A percentile compares a stretch with the other conserved stretches of the same genome.
Evolutionary conservation across 2,329 filamentous ascomycete genomes (phyloP).

Genomic region (Fusarium brevicatenulatum): DNA sequence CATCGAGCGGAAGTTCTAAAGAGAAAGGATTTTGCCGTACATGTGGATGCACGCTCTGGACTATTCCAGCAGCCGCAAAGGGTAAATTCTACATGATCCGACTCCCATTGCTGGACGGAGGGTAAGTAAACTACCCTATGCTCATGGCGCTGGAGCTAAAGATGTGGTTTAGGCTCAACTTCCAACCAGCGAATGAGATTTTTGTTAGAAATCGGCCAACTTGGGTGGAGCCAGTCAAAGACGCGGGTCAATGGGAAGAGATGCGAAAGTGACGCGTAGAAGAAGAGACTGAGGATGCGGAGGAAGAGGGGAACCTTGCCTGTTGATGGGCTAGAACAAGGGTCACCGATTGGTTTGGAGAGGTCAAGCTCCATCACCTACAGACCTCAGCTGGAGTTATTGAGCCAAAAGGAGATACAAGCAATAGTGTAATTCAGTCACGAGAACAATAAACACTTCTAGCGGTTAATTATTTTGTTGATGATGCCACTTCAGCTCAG

Average conservation of each 20-base stretch:
- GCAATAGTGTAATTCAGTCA: background rate
- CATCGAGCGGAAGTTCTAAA: slow-evolving; percentile 40
- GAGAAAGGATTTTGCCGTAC: slow-evolving; percentile 42
- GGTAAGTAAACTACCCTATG: slow-evolving; percentile 33
- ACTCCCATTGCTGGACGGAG: slow-evolving; percentile 35
- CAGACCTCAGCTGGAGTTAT: background rate
- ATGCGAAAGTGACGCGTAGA: slow-evolving; percentile 36
- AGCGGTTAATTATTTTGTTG: too few relatives aligned
- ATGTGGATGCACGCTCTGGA: slow-evolving; percentile 45
- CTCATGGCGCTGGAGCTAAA: background rate
- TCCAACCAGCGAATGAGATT: slow-evolving; percentile 43
- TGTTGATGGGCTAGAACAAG: background rate
- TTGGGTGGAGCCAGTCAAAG: slow-evolving; percentile 37
- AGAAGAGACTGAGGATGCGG: background rate
- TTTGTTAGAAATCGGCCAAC: slow-evolving; percentile 43
- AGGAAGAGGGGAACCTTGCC: slow-evolving; percentile 2
- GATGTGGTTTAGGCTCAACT: slow-evolving; percentile 8
- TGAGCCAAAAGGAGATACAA: background rate
- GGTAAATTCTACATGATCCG: slow-evolving; percentile 41
- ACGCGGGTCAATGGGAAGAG: slow-evolving; percentile 42
- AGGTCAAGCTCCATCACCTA: background rate
- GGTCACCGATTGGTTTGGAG: slow-evolving; percentile 21
- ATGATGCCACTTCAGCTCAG: background rate
- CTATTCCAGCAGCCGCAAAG: slow-evolving; percentile 40
- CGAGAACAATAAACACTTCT: background rate